phyloP scores from a whole-genome alignment of 352 stramenopile genomes.

The Aphanomyces cochlioides region DNA sequence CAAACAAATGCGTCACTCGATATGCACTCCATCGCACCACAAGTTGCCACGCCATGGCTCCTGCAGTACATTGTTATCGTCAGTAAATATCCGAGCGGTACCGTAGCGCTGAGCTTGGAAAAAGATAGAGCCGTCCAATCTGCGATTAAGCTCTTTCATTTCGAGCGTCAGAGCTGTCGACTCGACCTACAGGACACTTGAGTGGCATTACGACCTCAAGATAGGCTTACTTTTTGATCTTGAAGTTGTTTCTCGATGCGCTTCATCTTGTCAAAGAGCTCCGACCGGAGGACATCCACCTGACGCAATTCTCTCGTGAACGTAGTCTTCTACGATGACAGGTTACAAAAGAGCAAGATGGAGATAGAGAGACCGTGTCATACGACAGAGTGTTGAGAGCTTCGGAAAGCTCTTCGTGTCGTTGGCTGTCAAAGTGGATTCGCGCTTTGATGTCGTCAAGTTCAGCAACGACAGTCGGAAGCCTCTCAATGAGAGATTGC shows the following conservation, averaged over 20 bases:
- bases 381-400: slow-evolving; percentile 12
- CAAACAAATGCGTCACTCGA: slow-evolving; percentile 1
- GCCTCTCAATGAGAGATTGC: slow-evolving; percentile 16
- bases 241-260: slow-evolving; percentile 5
- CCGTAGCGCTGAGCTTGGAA: neutral
- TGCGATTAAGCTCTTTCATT: neutral
- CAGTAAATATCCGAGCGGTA: neutral
- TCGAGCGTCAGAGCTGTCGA: neutral
- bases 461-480: slow-evolving; percentile 10
- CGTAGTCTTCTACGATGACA: neutral
- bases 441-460: slow-evolving; percentile 10
- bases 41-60: neutral
- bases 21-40: neutral
- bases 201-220: neutral
- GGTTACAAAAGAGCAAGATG: neutral
- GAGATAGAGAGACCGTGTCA: slow-evolving; percentile 6
- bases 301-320: slow-evolving; percentile 19
- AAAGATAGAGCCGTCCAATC: neutral
- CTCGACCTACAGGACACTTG: neutral
- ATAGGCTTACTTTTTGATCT: neutral
- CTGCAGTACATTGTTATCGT: neutral
- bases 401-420: slow-evolving; percentile 7
- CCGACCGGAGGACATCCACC: slow-evolving; percentile 10
- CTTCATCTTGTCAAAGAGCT: neutral
- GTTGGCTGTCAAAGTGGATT: slow-evolving; percentile 5